Evolutionary conservation across 2,329 filamentous ascomycete species (phyloP).

Genomic region (Paramyrothecium roridum): DNA sequence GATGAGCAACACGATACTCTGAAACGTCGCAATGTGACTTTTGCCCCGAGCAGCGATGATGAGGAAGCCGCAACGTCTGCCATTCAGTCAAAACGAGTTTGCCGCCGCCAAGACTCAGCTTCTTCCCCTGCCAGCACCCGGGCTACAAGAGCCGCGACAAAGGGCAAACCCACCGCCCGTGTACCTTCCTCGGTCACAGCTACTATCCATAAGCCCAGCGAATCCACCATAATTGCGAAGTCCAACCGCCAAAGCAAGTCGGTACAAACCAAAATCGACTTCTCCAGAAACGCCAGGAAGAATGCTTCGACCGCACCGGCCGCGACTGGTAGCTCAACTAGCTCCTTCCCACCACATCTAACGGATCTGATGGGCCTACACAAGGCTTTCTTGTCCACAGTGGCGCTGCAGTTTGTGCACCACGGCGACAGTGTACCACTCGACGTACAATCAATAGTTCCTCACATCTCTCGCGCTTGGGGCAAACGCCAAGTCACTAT

Average conservation of each 20-base stretch:
- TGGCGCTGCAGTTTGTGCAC: slow-evolving; percentile 68
- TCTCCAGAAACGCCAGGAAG: slow-evolving; percentile 30
- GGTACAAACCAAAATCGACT: slow-evolving; percentile 33
- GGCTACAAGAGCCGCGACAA: slow-evolving; percentile 9
- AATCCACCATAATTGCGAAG: slow-evolving; percentile 26
- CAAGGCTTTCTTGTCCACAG: slow-evolving; percentile 63
- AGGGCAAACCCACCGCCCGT: slow-evolving; percentile 28
- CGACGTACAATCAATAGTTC: slow-evolving; percentile 59
- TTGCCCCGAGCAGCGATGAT: slow-evolving; percentile 29
- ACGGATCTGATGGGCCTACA: slow-evolving; percentile 62
- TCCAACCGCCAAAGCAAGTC: slow-evolving; percentile 22
- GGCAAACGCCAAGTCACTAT: slow-evolving; percentile 65
- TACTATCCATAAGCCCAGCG: slow-evolving; percentile 24
- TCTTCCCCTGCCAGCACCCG: slow-evolving; percentile 1
- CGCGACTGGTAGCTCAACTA: slow-evolving; percentile 11
- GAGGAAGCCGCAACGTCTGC: slow-evolving; percentile 11
- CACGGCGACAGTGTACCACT: slow-evolving; percentile 60
- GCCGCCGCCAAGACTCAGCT: slow-evolving; percentile 19
- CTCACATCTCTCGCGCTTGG: slow-evolving; percentile 66
- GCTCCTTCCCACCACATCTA: slow-evolving; percentile 47
- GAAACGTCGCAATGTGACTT: slow-evolving; percentile 24
- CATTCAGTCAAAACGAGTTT: slow-evolving; percentile 21
- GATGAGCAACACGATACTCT: slow-evolving; percentile 17
- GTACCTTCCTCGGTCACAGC: slow-evolving; percentile 21
- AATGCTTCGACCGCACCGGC: slow-evolving; percentile 4